These are phyloP conservation scores for Coelastrella sp. DNA, from an alignment of 139 green algal genomes.

Conservation along the genomic window DNA sequence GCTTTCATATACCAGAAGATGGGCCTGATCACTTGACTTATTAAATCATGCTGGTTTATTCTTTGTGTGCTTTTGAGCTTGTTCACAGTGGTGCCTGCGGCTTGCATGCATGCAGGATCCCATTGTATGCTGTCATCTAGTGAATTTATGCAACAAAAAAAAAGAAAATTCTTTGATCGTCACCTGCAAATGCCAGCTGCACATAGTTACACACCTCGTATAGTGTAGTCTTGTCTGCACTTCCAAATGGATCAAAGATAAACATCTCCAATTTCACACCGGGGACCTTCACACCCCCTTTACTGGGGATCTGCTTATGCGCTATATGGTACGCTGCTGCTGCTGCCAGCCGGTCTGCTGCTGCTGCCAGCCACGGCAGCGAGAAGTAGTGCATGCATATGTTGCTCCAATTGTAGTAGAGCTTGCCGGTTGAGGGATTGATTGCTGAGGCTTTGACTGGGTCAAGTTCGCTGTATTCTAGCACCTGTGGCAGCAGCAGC, in stretches of 20 bases:
- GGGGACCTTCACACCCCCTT: slow-evolving; percentile 54
- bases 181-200: no score
- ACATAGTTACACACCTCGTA: slow-evolving; percentile 75
- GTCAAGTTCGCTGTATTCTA: slow-evolving; percentile 95
- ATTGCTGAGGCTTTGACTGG: slow-evolving; percentile 69
- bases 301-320: slow-evolving; percentile 87
- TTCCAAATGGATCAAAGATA: slow-evolving; percentile 96
- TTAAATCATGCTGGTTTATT: no score
- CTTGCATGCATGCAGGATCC: no score
- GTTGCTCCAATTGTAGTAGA: slow-evolving; percentile 95
- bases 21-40: no score
- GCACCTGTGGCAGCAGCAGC: slow-evolving; percentile 64
- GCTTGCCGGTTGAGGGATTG: slow-evolving; percentile 67
- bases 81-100: no score
- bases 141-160: no score
- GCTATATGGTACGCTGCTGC: slow-evolving; percentile 89
- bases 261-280: slow-evolving; percentile 97
- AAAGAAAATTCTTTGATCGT: not conserved
- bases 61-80: no score
- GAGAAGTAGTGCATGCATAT: slow-evolving; percentile 98
- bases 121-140: no score
- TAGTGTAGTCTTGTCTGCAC: slow-evolving; percentile 67
- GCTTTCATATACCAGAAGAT: no score
- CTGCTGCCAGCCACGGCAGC: slow-evolving; percentile 77
- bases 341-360: slow-evolving; percentile 49